Evolutionary conservation across 139 green algal genomes (phyloP).

Genomic region (Haematococcus lacustris): DNA sequence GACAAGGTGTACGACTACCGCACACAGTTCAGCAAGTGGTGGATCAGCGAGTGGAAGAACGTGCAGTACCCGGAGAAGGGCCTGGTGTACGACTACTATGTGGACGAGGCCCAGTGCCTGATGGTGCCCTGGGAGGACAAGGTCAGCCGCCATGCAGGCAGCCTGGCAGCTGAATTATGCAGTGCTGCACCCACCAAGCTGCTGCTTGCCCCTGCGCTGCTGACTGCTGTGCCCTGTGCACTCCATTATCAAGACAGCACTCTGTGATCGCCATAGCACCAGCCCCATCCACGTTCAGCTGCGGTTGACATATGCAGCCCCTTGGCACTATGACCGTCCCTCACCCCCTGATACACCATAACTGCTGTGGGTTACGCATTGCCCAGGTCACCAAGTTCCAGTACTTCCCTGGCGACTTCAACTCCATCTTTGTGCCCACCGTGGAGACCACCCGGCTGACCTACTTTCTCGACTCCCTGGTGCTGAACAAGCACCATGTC

Average conservation of each 20-base stretch:
- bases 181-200: too few species aligned
- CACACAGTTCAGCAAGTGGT: conserved; percentile 83
- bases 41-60: conserved; percentile 69
- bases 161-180: too few species aligned
- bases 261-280: too few species aligned
- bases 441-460: conserved; percentile 77
- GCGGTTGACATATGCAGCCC: too few species aligned
- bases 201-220: too few species aligned
- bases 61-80: conserved; percentile 70
- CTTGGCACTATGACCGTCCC: too few species aligned
- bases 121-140: conserved; percentile 71
- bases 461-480: conserved; percentile 74
- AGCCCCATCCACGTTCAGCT: too few species aligned
- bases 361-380: too few species aligned
- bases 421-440: conserved; percentile 79
- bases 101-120: conserved; percentile 54
- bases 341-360: too few species aligned
- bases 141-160: too few species aligned
- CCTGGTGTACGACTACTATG: conserved; percentile 86
- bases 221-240: too few species aligned
- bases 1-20: conserved; percentile 79
- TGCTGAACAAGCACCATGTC: conserved; percentile 73
- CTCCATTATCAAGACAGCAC: too few species aligned
- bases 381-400: conserved; percentile 48
- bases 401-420: conserved; percentile 34